These are phyloP conservation scores for Flaveria trinervia DNA, from an alignment of 129 eudicot genomes.

Conservation along the genomic window DNA sequence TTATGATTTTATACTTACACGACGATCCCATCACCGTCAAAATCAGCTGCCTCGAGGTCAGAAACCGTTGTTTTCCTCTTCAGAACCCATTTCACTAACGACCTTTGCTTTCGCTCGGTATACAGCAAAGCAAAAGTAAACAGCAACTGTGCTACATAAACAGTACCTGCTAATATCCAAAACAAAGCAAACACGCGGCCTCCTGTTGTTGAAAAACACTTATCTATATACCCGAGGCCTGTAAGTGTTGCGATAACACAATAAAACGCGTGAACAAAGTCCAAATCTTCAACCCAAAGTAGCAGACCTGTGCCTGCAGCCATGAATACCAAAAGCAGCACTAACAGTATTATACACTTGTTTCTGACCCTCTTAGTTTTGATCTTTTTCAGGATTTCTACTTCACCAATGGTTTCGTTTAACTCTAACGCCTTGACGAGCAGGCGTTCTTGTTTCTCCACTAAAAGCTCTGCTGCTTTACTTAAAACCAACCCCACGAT, in stretches of 20 bases:
- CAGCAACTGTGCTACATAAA: slow-evolving; percentile 85
- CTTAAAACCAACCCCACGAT: slow-evolving; percentile 57
- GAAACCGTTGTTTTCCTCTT: slow-evolving; percentile 50
- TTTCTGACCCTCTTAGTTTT: slow-evolving; percentile 59
- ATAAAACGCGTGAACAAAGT: slow-evolving; percentile 68
- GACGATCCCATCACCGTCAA: slow-evolving; percentile 65
- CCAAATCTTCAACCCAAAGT: slow-evolving; percentile 57
- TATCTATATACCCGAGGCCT: slow-evolving; percentile 79
- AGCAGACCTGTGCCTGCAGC: slow-evolving; percentile 61
- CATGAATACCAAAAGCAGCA: slow-evolving; percentile 52
- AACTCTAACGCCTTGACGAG: slow-evolving; percentile 65
- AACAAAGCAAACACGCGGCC: slow-evolving; percentile 85
- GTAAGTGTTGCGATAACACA: slow-evolving; percentile 82
- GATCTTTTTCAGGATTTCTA: slow-evolving; percentile 54
- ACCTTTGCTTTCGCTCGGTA: slow-evolving; percentile 61
- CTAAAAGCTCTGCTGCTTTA: slow-evolving; percentile 77
- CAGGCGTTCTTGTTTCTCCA: slow-evolving; percentile 73
- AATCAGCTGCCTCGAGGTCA: slow-evolving; percentile 92
- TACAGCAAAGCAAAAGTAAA: slow-evolving; percentile 65
- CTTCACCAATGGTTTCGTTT: slow-evolving; percentile 45
- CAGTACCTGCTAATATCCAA: slow-evolving; percentile 77
- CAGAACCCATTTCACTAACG: slow-evolving; percentile 63
- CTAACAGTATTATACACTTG: slow-evolving; percentile 50
- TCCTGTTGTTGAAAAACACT: slow-evolving; percentile 74
- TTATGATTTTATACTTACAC: slow-evolving; percentile 50